phyloP scores from a whole-genome alignment of 768 basidiomycete genomes.

The Serendipita indica region DNA sequence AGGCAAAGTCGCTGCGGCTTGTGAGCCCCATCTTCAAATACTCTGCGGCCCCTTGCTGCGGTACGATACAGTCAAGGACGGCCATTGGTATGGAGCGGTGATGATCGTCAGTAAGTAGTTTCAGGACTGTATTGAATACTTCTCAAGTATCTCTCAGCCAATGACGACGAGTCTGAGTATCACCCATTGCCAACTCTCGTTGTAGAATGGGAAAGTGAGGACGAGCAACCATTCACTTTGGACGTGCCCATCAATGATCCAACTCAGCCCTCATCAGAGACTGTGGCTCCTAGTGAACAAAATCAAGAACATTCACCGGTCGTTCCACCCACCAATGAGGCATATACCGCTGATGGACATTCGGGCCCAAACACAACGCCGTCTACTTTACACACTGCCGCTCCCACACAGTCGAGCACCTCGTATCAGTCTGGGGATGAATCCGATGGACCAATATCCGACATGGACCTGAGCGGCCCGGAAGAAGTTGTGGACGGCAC shows the following conservation, averaged over 20 bases:
- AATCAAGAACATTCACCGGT: not conserved
- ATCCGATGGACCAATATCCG: not conserved
- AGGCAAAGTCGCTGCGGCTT: not conserved
- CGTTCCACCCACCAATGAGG: not conserved
- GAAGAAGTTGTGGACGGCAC: not conserved
- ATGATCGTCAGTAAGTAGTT: conserved; percentile 67
- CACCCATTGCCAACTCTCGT: conserved; percentile 55
- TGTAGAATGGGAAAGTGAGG: conserved; percentile 48
- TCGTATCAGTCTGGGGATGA: not conserved
- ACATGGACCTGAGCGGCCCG: not conserved
- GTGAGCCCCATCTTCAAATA: conserved; percentile 58
- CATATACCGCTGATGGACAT: not conserved
- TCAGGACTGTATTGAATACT: conserved; percentile 4
- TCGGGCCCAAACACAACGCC: not conserved
- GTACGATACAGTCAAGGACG: conserved; percentile 75
- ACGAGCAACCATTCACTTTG: not conserved
- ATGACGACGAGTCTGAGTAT: conserved; percentile 65
- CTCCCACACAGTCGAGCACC: not conserved
- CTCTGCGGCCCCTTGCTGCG: conserved; percentile 89
- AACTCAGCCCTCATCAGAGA: not conserved
- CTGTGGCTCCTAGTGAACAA: not conserved
- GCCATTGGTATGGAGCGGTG: conserved; percentile 78
- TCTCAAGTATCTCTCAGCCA: conserved; percentile 30
- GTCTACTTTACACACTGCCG: not conserved
- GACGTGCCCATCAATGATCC: not conserved